Evolutionary conservation across 164 flowering plant genomes (phyloP), one percentile per base, ranked within the genome.

Genomic region (Tetracentron sinense): DNA sequence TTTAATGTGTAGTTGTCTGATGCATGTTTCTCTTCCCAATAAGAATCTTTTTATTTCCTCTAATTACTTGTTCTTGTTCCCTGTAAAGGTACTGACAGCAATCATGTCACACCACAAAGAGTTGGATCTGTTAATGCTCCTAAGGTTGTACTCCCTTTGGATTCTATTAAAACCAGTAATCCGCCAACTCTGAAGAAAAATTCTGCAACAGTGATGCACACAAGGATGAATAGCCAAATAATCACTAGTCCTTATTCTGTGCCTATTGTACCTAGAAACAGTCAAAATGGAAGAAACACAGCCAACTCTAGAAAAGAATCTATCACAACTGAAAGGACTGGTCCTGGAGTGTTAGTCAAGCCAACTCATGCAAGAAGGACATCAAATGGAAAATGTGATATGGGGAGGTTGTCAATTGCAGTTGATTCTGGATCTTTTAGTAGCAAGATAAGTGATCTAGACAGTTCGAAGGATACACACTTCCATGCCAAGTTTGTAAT

Each of bases 241-340:
- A 58, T 42, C 53, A 62, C 52, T 67, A 78, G 74, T 60, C 73
- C 86, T 21, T 77, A 79, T 38, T 42, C 76, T 54, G 72, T 68
- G 35, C 90, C 92, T 50, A 27, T 84, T 70, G 86, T 86, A 51
- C 86, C 85, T 51, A 79, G 82, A 58, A 82, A 75, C 31, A 74
- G 62, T 69, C 66, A 85, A 56, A 74, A 60, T 57, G 80, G 69
- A 54, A 88, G 82, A 69, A 73, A 70, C 21, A 35, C 64, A 25
- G 42, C 70, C 28, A 79, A 63, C 23, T 68, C 78, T 58, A 68
- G 71, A 69, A 80, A 73, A 69, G 88, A 82, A 77, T 69, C 85
- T 38, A 46, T 75, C 54, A 60, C 75, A 42, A 35, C 79, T 42
- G 74, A 77, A 30, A 85, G 63, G 73, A 66, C 72, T 33, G 78